Conservation (phyloP, 2,329 filamentous ascomycete genomes). For the Apiospora koreana region DNA sequence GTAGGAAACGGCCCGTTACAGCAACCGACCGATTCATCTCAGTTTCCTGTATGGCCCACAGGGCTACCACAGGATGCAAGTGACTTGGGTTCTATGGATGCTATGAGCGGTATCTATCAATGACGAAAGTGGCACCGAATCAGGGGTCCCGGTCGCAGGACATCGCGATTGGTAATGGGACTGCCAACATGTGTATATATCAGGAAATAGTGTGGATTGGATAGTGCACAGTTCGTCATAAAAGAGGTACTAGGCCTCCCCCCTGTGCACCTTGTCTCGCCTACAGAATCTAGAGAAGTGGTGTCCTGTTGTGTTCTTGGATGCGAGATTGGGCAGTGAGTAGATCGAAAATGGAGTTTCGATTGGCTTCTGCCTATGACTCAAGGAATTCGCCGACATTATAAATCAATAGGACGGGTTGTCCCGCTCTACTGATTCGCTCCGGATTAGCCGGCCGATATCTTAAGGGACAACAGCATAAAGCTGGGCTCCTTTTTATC, state of each 20-base stretch:
- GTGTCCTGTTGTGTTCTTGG: not conserved
- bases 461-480: not conserved
- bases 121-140: not conserved
- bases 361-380: too few species aligned
- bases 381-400: not conserved
- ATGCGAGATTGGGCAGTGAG: not conserved
- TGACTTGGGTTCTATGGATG: slow-evolving; percentile 11
- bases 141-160: not conserved
- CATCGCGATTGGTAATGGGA: not conserved
- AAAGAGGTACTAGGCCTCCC: not conserved
- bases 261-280: not conserved
- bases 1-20: not conserved
- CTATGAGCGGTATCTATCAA: slow-evolving; percentile 17
- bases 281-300: not conserved
- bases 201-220: not conserved
- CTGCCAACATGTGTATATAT: not conserved
- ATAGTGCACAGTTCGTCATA: not conserved
- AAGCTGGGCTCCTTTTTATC: not conserved
- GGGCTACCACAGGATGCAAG: slow-evolving; percentile 11
- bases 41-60: slow-evolving; percentile 12
- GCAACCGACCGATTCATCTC: not conserved
- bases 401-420: not conserved
- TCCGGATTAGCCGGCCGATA: not conserved
- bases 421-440: not conserved
- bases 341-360: not conserved